Base-by-base conservation (phyloP, 2,329 filamentous ascomycete species). In the Pseudogymnoascus sp. region DNA sequence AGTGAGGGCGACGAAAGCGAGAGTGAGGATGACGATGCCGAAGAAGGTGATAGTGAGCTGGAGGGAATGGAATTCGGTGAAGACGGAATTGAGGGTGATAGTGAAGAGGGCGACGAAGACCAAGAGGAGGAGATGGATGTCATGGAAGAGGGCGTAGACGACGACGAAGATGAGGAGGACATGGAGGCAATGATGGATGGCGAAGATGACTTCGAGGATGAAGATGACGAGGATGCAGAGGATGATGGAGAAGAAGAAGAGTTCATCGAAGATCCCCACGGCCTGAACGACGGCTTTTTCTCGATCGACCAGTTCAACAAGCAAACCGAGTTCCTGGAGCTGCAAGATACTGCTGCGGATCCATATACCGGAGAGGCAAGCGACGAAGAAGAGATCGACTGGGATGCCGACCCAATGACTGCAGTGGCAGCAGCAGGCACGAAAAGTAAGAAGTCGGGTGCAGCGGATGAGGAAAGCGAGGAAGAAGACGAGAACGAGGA, bases 221-320 rank as follows among this genome's bases (percentile, higher is more conserved):
- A 77, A 0, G 73, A 75, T 0, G 78, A 78, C 0, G 79, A 81
- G 0, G 79, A 81, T 2, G 78, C 77, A 1, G 75, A 75, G 9
- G 76, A 79, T 3, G 80, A 81, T 17, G 76, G 79, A 47, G 73
- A 77, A 4, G 73, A 76, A 1, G 81, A 81, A 58, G 81, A 83
- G 39, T 87, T 87, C 63, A 77, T 85, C 7, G 80, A 86, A 67
- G 92, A 97, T 70, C 85, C 86, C 3, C 81, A 94, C 70, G 91
- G 92, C 5, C 83, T 99, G 33, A 97, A 99, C 70, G 94, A 99
- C 71, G 93, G 92, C 4, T 99, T 99, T 77, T 99, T 99, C 77
- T 96, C 91, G 13, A 93, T 99, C 69, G 92, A 97, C 69, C 86
- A 95, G 63, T 99, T 99, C 82, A 99, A 99, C 79, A 90, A 88